Evolutionary conservation across 2,329 filamentous ascomycete species (phyloP).

Genomic region (Penicillium fuscoglaucum): DNA sequence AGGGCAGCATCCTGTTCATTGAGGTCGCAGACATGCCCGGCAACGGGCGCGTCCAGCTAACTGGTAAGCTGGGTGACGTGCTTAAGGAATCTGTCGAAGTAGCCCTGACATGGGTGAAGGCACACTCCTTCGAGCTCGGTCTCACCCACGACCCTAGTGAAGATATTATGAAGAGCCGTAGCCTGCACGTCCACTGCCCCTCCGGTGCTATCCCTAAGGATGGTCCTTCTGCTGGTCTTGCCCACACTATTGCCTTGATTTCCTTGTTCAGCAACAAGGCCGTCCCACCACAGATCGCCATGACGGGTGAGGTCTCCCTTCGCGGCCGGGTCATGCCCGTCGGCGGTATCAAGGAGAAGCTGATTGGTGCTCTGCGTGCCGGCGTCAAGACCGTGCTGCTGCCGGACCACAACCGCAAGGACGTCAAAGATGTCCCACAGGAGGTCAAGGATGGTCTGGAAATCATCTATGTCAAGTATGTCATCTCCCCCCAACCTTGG

Average conservation of each 20-base stretch:
- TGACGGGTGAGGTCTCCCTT: constrained; percentile 81
- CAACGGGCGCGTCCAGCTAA: constrained; percentile 86
- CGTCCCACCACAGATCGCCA: constrained; percentile 88
- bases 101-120: constrained; percentile 94
- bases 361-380: constrained; percentile 88
- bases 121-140: constrained; percentile 87
- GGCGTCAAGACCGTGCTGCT: constrained; percentile 93
- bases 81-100: constrained; percentile 97
- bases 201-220: constrained; percentile 95
- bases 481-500: neutral
- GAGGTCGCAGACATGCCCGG: constrained; percentile 98
- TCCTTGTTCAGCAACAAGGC: constrained; percentile 82
- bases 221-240: constrained; percentile 78
- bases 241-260: constrained; percentile 90
- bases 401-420: constrained; percentile 85
- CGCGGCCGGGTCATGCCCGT: constrained; percentile 90
- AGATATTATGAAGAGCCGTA: constrained; percentile 94
- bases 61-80: constrained; percentile 93
- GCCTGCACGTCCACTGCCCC: constrained; percentile 94
- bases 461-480: constrained; percentile 86
- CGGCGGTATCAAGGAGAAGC: constrained; percentile 97
- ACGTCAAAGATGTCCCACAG: constrained; percentile 82
- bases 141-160: constrained; percentile 76
- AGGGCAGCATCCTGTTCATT: constrained; percentile 96
- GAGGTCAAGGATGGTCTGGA: constrained; percentile 85